A percentile compares a stretch with the other conserved stretches of the same genome.
phyloP scores from a whole-genome alignment of 2,329 filamentous ascomycete species.

The Xenosphaeropsis pyriputrescens region DNA sequence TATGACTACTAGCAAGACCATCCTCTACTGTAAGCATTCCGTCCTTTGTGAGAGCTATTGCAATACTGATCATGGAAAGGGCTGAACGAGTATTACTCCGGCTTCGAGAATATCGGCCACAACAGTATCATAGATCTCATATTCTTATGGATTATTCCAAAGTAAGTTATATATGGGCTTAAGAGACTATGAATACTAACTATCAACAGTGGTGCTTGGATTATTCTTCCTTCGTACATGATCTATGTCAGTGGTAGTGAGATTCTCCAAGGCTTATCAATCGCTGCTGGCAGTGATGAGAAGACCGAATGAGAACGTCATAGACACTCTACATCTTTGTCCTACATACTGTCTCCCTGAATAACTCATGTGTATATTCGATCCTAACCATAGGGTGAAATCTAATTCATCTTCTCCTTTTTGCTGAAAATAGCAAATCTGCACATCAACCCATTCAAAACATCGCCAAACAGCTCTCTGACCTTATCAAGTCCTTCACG shows the following conservation, averaged over 20 bases:
- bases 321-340: too few relatives aligned
- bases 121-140: conserved; percentile 37
- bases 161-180: conserved; percentile 28
- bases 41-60: neutral
- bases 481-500: neutral
- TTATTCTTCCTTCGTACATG: conserved; percentile 48
- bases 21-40: conserved; percentile 43
- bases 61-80: conserved; percentile 16
- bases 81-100: conserved; percentile 44
- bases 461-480: too few relatives aligned
- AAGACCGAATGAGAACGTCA: too few relatives aligned
- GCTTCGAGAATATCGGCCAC: conserved; percentile 46
- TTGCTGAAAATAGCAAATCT: too few relatives aligned
- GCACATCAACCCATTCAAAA: too few relatives aligned
- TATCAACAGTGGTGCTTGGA: conserved; percentile 41
- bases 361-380: too few relatives aligned
- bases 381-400: too few relatives aligned
- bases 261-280: conserved; percentile 41
- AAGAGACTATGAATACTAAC: too few relatives aligned
- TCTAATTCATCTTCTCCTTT: too few relatives aligned
- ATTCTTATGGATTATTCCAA: conserved; percentile 49
- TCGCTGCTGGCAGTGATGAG: conserved; percentile 18
- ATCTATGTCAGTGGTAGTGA: conserved; percentile 43
- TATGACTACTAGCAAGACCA: conserved; percentile 54
- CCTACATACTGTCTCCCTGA: too few relatives aligned